These are phyloP conservation scores for Tylopilus felleus DNA, from an alignment of 768 basidiomycete species.

Conservation along the genomic window DNA sequence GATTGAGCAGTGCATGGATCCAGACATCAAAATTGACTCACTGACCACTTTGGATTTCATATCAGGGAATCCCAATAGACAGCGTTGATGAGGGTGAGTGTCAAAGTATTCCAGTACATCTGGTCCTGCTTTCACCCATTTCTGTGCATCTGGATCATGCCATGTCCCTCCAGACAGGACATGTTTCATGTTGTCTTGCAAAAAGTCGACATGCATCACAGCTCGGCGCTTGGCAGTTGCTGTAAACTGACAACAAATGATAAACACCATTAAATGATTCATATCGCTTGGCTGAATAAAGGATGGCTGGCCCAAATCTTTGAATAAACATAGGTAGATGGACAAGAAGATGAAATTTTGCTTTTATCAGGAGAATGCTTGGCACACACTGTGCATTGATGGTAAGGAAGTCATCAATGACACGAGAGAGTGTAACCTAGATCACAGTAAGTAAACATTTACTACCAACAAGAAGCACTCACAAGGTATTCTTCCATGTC, in stretches of 20 bases:
- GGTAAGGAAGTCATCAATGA: conserved; percentile 21
- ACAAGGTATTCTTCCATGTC: conserved; percentile 36
- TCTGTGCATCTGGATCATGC: neutral
- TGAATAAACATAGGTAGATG: conserved; percentile 27
- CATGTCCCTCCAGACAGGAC: neutral
- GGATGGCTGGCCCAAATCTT: conserved; percentile 27
- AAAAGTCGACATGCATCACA: neutral
- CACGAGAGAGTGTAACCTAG: conserved; percentile 1
- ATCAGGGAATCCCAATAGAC: neutral
- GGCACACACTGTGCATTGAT: too few relatives aligned
- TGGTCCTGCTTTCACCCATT: neutral
- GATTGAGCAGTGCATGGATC: neutral
- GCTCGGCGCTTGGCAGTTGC: neutral
- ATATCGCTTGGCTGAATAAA: conserved; percentile 27
- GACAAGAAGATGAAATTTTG: too few relatives aligned
- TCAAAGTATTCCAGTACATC: neutral
- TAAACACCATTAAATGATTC: conserved; percentile 17
- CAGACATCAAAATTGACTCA: too few relatives aligned
- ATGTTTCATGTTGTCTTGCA: neutral
- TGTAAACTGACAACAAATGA: neutral
- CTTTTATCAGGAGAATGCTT: too few relatives aligned
- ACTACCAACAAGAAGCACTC: neutral
- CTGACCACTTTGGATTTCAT: neutral
- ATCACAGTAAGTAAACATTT: too few relatives aligned
- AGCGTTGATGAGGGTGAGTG: neutral